Evolutionary conservation across 78 protist genomes (phyloP).

Genomic region (Protostelium mycophagum): DNA sequence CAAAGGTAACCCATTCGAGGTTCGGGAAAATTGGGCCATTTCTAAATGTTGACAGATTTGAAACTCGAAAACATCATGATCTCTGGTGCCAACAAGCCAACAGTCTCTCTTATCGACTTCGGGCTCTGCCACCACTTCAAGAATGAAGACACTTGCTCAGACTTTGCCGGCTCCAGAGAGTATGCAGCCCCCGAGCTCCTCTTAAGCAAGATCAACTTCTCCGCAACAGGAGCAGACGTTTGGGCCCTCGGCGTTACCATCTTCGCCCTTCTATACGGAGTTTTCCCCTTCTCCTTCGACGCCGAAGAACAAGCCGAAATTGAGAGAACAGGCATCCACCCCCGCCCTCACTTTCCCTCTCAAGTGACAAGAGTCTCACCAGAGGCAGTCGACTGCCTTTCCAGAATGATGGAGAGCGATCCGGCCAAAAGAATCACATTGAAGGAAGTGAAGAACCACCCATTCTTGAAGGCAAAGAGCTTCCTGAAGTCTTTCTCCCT

Average conservation of each 20-base stretch:
- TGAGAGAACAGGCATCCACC: not conserved
- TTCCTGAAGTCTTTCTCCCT: too few species aligned
- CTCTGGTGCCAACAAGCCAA: not conserved
- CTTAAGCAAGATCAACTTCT: not conserved
- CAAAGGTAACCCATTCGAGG: too few species aligned
- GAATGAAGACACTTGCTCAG: not conserved
- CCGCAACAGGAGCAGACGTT: not conserved
- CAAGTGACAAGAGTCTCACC: not conserved
- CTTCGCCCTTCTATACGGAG: not conserved
- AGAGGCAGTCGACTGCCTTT: not conserved
- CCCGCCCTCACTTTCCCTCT: not conserved
- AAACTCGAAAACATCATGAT: not conserved
- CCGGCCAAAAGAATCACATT: conserved; percentile 33
- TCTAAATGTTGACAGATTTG: too few species aligned
- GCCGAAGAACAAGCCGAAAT: not conserved
- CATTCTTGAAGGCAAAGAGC: conserved; percentile 15
- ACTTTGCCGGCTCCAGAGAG: not conserved
- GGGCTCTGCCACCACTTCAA: not conserved
- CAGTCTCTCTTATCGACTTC: not conserved
- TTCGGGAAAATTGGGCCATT: too few species aligned
- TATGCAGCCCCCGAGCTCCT: not conserved
- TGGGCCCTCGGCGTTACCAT: conserved; percentile 1
- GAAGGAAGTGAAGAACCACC: conserved; percentile 42
- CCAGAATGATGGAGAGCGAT: conserved; percentile 21
- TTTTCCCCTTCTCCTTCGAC: not conserved